These are phyloP conservation scores for Diplodia sapinea DNA, from an alignment of 2,329 filamentous ascomycete genomes.

Conservation along the genomic window DNA sequence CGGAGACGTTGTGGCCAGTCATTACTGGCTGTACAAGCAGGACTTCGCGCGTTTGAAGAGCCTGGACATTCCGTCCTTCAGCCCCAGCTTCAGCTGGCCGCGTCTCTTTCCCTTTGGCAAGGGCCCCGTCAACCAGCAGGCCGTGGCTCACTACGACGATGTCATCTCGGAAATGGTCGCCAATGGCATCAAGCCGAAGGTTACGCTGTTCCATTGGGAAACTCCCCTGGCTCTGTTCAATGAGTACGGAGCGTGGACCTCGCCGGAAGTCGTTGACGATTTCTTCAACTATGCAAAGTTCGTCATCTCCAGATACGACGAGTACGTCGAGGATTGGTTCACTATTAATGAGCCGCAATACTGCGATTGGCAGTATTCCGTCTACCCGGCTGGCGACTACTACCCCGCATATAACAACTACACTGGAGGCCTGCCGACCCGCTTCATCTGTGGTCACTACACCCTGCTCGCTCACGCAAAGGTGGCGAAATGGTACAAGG, in stretches of 20 bases:
- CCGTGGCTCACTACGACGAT: conserved; percentile 49
- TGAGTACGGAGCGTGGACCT: conserved; percentile 51
- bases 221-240: conserved; percentile 51
- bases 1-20: conserved; percentile 49
- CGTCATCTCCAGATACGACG: conserved; percentile 49
- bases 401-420: conserved; percentile 54
- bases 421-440: conserved; percentile 48
- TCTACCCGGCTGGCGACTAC: conserved; percentile 52
- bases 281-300: conserved; percentile 53
- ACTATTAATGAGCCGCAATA: conserved; percentile 54
- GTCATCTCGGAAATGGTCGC: conserved; percentile 46
- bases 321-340: conserved; percentile 50
- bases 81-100: conserved; percentile 48
- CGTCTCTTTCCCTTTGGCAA: conserved; percentile 49
- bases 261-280: conserved; percentile 49
- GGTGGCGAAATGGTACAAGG: conserved; percentile 53
- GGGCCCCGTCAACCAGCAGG: conserved; percentile 46
- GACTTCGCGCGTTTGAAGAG: conserved; percentile 49
- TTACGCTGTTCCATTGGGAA: conserved; percentile 53
- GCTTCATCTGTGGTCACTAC: conserved; percentile 54
- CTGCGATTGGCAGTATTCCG: conserved; percentile 57
- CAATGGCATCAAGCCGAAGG: conserved; percentile 44
- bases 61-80: conserved; percentile 44
- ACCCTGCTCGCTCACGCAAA: conserved; percentile 53
- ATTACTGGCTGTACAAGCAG: conserved; percentile 54